phyloP scores from a whole-genome alignment of 768 basidiomycete genomes.

The Boletus fagicola region DNA sequence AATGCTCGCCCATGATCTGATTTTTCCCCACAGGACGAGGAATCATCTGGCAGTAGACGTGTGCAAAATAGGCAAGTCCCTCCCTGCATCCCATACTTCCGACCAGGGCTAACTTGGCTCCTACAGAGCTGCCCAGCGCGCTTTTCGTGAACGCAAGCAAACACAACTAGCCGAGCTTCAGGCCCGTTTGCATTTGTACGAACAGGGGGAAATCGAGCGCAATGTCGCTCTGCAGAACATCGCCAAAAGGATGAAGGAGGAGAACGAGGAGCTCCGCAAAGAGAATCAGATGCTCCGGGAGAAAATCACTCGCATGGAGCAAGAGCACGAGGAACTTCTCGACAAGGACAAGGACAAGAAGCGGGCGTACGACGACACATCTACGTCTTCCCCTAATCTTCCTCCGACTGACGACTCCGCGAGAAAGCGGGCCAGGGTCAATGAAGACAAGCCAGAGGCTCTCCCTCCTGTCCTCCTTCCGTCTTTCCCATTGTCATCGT shows the following conservation, averaged over 20 bases:
- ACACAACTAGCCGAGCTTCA: constrained; percentile 85
- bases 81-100: not conserved
- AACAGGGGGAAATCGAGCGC: constrained; percentile 88
- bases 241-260: constrained; percentile 82
- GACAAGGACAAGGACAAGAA: constrained; percentile 50
- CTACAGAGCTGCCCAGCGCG: constrained; percentile 81
- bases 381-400: constrained; percentile 30
- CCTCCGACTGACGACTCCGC: constrained; percentile 22
- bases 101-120: constrained; percentile 8
- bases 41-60: constrained; percentile 58
- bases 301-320: constrained; percentile 43
- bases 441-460: constrained; percentile 22
- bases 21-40: constrained; percentile 34
- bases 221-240: constrained; percentile 81
- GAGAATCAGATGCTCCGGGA: constrained; percentile 66
- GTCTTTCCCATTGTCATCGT: constrained; percentile 38
- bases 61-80: constrained; percentile 68
- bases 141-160: constrained; percentile 87
- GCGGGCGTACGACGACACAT: constrained; percentile 55
- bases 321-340: constrained; percentile 29
- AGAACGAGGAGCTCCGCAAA: constrained; percentile 70
- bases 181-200: constrained; percentile 79
- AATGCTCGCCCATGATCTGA: constrained; percentile 8
- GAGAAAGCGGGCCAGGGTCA: constrained; percentile 40
- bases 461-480: constrained; percentile 19